These are phyloP conservation scores for Cyanidiococcus yangmingshanensis DNA, from an alignment of 23 red algal species.

Conservation along the genomic window DNA sequence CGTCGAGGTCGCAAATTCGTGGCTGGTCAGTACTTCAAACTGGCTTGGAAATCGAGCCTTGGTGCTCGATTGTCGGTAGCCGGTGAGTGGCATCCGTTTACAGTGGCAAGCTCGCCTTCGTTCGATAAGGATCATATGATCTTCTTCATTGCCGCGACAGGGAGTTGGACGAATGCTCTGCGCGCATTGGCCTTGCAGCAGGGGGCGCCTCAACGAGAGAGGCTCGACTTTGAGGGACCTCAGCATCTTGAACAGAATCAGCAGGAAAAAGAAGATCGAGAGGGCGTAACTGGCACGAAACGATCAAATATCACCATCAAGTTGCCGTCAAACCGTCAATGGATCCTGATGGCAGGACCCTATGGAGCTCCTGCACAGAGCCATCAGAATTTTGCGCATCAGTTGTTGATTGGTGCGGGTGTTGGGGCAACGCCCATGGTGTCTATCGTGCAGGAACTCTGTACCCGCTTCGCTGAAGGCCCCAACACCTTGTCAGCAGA, in stretches of 20 bases:
- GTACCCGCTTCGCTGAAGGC: neutral
- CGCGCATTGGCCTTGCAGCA: neutral
- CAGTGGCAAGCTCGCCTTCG: slow-evolving; percentile 4
- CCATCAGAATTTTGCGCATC: slow-evolving; percentile 16
- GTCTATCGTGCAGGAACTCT: slow-evolving; percentile 18
- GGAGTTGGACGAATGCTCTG: slow-evolving; percentile 14
- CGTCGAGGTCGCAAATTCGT: slow-evolving; percentile 6
- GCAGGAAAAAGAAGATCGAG: neutral
- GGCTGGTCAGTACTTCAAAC: slow-evolving; percentile 15
- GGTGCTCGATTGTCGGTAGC: neutral
- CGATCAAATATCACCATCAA: neutral
- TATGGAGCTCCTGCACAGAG: slow-evolving; percentile 17
- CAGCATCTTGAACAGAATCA: neutral
- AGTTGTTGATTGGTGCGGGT: slow-evolving; percentile 9
- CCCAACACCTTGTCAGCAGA: neutral
- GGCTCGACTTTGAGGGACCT: too few species aligned
- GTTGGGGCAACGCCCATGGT: slow-evolving; percentile 8
- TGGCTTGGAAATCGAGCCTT: neutral
- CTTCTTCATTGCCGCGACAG: neutral
- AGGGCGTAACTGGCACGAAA: neutral
- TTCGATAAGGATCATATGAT: neutral
- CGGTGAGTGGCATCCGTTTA: slow-evolving; percentile 12
- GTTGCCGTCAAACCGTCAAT: neutral
- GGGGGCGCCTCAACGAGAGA: neutral
- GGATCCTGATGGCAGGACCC: neutral